Conservation (phyloP, 345 rosid genomes). For the Psidium guajava region DNA sequence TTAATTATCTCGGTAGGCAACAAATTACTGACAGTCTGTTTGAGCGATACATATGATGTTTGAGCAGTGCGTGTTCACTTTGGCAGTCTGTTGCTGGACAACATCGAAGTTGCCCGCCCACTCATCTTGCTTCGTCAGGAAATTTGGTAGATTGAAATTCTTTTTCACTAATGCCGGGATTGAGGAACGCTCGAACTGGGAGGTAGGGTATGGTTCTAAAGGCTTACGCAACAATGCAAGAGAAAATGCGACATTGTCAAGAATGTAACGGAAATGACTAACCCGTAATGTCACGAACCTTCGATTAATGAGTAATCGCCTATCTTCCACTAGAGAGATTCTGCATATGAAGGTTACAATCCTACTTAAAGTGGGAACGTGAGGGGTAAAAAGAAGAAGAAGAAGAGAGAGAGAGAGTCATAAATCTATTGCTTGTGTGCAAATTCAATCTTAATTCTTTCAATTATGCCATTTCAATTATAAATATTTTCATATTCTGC, state of each 20-base stretch:
- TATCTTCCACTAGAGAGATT: background rate
- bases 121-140: slow-evolving; percentile 73
- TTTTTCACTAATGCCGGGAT: slow-evolving; percentile 67
- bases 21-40: background rate
- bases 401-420: no score
- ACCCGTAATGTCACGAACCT: no score
- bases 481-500: no score
- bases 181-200: slow-evolving; percentile 82
- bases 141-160: slow-evolving; percentile 61
- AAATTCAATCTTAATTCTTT: no score
- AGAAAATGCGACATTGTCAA: no score
- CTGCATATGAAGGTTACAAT: no score
- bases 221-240: slow-evolving; percentile 66
- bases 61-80: slow-evolving; percentile 11
- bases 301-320: no score
- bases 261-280: background rate
- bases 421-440: no score
- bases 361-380: no score
- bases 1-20: background rate
- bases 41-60: background rate
- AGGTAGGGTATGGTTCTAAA: slow-evolving; percentile 52
- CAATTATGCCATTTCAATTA: no score
- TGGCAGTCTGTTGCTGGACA: slow-evolving; percentile 48
- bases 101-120: slow-evolving; percentile 79
- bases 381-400: no score